Evolutionary conservation across 306 rosid species (phyloP), one percentile per base, ranked within the genome.

Genomic region (Dalbergia cultrata): DNA sequence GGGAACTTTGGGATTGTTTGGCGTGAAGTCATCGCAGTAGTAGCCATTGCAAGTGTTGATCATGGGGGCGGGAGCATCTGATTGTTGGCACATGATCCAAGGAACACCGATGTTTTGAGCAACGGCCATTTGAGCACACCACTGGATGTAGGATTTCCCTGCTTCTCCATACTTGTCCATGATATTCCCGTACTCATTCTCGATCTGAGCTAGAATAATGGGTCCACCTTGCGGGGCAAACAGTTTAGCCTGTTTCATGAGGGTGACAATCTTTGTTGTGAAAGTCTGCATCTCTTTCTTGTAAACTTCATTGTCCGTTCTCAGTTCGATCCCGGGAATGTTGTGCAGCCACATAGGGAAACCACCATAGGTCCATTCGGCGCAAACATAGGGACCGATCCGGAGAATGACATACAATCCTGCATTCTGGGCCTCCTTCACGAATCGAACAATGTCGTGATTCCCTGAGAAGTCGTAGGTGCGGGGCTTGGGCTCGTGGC

Each of bases 321-420:
- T 70, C 44, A 82, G 11, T 49, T 78, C 50, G 13, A 85, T 65
- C 0, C 75, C 62, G 0, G 78, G 82, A 43, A 78, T 59, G 14
- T 74, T 83, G 26, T 67, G 72, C 8, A 81, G 65, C 85, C 87
- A 84, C 80, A 80, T 4, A 7, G 82, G 85, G 14, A 76, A 79
- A 12, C 85, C 88, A 22, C 85, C 88, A 37, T 80, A 75, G 72
- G 66, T 80, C 87, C 84, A 69, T 53, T 84, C 84, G 0, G 87
- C 81, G 33, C 83, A 81, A 18, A 84, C 80, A 67, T 74, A 79
- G 5, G 84, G 87, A 13, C 87, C 78, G 59, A 83, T 72, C 13
- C 84, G 47, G 5, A 84, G 17, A n/a, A 67, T 39, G 9, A 8
- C 88, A 43, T 70, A 71, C 43, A 84, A 43, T 6, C 79, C 67